phyloP scores from a whole-genome alignment of 305 asterid species.

The Fraxinus latifolia region DNA sequence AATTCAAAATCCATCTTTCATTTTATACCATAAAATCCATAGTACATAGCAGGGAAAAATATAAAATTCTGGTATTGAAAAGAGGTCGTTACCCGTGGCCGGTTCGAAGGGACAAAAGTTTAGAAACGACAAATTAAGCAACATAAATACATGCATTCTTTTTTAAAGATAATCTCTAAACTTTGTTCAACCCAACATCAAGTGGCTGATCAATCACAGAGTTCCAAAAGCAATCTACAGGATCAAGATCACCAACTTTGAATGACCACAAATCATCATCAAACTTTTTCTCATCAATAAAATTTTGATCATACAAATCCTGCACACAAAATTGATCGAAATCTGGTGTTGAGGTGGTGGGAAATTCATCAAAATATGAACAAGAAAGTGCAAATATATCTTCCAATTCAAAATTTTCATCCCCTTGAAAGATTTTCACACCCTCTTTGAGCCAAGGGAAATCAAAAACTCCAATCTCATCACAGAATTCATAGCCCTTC shows the following conservation, averaged over 20 bases:
- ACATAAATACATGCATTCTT: not conserved
- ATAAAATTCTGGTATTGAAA: not conserved
- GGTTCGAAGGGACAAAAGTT: not conserved
- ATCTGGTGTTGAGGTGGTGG: constrained; percentile 5
- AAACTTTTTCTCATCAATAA: not conserved
- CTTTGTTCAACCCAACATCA: constrained; percentile 30
- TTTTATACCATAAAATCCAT: not conserved
- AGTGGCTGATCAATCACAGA: constrained; percentile 48
- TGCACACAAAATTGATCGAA: constrained; percentile 17
- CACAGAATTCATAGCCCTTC: constrained; percentile 6
- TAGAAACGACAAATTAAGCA: not conserved
- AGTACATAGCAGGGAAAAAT: not conserved
- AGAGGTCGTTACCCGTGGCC: not conserved
- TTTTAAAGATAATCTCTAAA: constrained; percentile 10
- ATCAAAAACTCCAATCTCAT: constrained; percentile 46
- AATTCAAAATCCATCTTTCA: not conserved
- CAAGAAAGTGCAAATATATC: constrained; percentile 12
- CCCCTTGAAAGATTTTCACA: constrained; percentile 21
- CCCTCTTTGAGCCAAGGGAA: constrained; percentile 62
- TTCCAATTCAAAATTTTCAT: constrained; percentile 28
- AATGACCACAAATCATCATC: constrained; percentile 21
- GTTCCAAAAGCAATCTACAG: constrained; percentile 45
- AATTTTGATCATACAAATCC: not conserved
- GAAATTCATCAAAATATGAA: constrained; percentile 9
- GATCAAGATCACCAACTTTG: constrained; percentile 31